A percentile compares a stretch with the other conserved stretches of the same genome.
These are phyloP conservation scores for Termitomyces sp. DNA, from an alignment of 768 basidiomycete genomes.

Conservation along the genomic window DNA sequence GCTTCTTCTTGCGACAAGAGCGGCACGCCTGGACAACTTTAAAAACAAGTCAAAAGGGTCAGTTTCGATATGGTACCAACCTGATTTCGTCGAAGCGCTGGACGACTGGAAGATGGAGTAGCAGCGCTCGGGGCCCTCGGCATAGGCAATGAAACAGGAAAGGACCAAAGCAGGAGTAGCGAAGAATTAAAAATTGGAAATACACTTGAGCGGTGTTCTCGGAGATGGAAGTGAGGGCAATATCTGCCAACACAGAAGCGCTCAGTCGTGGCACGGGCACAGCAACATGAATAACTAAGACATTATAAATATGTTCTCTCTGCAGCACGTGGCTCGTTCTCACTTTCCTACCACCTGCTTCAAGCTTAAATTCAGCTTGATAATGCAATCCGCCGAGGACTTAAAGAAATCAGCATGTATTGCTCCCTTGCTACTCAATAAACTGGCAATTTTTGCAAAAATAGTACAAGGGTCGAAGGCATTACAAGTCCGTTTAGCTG, in stretches of 20 bases:
- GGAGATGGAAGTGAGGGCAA: neutral
- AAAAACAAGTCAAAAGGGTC: neutral
- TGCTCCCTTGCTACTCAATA: neutral
- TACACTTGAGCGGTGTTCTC: neutral
- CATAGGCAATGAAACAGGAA: conserved; percentile 34
- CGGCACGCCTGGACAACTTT: conserved; percentile 58
- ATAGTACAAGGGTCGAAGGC: neutral
- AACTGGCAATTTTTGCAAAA: neutral
- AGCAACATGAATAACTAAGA: too few species aligned
- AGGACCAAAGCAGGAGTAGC: neutral
- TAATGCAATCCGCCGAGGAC: too few species aligned
- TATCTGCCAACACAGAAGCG: neutral
- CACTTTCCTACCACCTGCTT: too few species aligned
- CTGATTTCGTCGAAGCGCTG: conserved; percentile 77
- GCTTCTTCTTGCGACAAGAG: conserved; percentile 78
- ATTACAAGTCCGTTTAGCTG: too few species aligned
- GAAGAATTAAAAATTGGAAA: neutral
- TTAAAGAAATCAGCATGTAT: too few species aligned
- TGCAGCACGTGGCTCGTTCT: neutral
- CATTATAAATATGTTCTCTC: neutral
- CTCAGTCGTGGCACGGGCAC: too few species aligned
- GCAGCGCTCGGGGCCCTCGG: conserved; percentile 54
- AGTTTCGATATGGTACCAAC: conserved; percentile 26
- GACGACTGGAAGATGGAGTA: conserved; percentile 39
- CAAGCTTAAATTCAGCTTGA: too few species aligned